Evolutionary conservation across 495 filamentous ascomycete species (phyloP), one percentile per base, ranked within the genome.

Genomic region (Penicillium lividum): DNA sequence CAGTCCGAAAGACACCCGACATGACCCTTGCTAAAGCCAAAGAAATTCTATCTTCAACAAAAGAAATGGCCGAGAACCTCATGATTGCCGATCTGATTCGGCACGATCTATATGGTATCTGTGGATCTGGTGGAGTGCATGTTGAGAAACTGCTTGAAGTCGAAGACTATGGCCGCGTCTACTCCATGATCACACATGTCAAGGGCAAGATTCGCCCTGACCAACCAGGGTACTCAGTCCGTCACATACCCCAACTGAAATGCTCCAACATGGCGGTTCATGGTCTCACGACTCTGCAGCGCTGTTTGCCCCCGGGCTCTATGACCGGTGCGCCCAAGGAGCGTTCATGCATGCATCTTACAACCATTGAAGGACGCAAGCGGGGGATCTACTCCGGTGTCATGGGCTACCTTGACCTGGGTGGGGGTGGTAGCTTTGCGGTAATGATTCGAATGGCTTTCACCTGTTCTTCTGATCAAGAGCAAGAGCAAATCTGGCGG

Each of bases 241-340:
- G 63, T 18, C 61, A 73, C 46, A 77, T 73, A 51, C 66, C 64
- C 30, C 67, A 73, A 29, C 42, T 74, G 2, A 68, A 72, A 10
- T 69, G 70, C 4, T 55, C 70, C 4, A 74, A 71, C 42, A 79
- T 80, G 76, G 71, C 75, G 15, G 68, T 65, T 7, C 68, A 80
- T 27, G 91, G 90, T 10, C 76, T 94, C 48, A 88, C 93, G 33
- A 88, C 92, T 25, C 80, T 98, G 0, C 86, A 91, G 8, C 79
- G 82, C 3, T 88, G 83, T 38, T 77, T 98, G 4, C 94, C 93
- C 0, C 92, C 94, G 0, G 94, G 94, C 0, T 90, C 85, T 46
- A 98, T 98, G 93, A 98, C 93, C 3, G 93, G 93, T 15, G 93
- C 93, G 6, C 93, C 93, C 0, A 98, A 98, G 77, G 89, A 89